Evolutionary conservation across 2,329 filamentous ascomycete genomes (phyloP), one percentile per base, ranked within the genome.

Genomic region (Knoxdaviesia proteae): DNA sequence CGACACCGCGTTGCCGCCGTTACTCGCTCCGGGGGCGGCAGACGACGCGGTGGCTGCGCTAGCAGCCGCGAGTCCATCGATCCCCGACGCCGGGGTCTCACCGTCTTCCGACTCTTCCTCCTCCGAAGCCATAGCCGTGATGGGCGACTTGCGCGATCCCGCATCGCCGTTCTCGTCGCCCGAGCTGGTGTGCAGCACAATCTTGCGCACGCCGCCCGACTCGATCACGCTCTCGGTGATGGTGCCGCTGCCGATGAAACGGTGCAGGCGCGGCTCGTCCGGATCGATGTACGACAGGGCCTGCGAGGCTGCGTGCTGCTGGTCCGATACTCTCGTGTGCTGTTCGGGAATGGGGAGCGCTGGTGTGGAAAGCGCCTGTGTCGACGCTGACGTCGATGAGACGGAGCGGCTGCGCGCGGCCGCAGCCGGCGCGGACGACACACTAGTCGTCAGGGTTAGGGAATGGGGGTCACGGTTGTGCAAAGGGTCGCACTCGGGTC

Each of bases 221-320:
- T 87, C 78, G 44, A 86, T 63, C n/a, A 82, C 64, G 47, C 80
- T 82, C 57, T 87, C 80, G 0, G 80, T 84, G 50, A 87, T 84
- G 54, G 77, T 83, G 32, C 82, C 81, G 49, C 77, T 83, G 44
- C 80, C 68, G 5, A 77, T 75, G 5, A 66, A 63, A 7, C 67
- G 44, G 33, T 51, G 51, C 10, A 45, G 35, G 11, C 50, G 49
- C 3, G 49, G 45, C 6, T 39, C 36, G 6, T 48, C 42, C 4
- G 40, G 43, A 40, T 33, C 47, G 32, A 48, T 44, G 37, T 44
- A 40, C 7, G 42, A 46, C 3, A 38, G 32, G 40, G 30, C n/a
- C 38, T 9, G 39, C 30, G 8, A 41, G 39, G 30, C 39, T 20
- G 20, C 34, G 31, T 32, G 8, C 20, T 20, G 20, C 20, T 20